Percentiles rank a stretch among this genome's conserved stretches.
These are phyloP conservation scores for Sarocladium oryzae DNA, from an alignment of 2,329 filamentous ascomycete genomes.

Conservation along the genomic window DNA sequence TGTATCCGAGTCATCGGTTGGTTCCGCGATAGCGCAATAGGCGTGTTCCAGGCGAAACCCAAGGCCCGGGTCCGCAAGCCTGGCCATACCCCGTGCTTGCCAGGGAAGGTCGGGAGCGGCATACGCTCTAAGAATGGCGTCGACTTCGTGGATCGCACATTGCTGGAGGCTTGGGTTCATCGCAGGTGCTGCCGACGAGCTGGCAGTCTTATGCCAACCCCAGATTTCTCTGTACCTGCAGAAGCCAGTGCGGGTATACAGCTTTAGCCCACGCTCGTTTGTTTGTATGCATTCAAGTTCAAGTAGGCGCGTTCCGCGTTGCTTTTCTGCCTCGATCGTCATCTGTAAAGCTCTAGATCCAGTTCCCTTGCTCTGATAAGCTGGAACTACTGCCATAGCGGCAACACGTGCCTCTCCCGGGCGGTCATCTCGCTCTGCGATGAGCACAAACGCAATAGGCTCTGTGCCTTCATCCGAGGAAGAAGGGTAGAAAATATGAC, in stretches of 20 bases:
- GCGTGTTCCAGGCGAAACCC: constrained; percentile 15
- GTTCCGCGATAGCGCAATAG: constrained; percentile 15
- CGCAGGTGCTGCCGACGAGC: background rate
- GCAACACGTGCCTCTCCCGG: constrained; percentile 14
- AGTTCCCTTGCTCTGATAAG: constrained; percentile 13
- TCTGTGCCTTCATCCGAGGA: constrained; percentile 3
- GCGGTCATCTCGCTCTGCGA: constrained; percentile 15
- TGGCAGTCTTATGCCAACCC: constrained; percentile 12
- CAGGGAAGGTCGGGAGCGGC: constrained; percentile 14
- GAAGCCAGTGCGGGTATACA: constrained; percentile 16
- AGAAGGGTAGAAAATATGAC: constrained; percentile 12
- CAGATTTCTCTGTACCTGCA: constrained; percentile 11
- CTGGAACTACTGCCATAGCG: constrained; percentile 15
- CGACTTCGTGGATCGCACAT: constrained; percentile 13
- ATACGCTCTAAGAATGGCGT: constrained; percentile 10
- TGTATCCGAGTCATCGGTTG: constrained; percentile 13
- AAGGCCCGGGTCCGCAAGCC: background rate
- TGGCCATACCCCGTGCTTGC: constrained; percentile 13
- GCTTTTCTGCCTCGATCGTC: constrained; percentile 12
- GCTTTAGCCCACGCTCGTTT: constrained; percentile 13
- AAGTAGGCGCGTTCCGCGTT: constrained; percentile 11
- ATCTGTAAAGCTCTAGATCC: constrained; percentile 12
- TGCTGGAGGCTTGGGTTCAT: constrained; percentile 9
- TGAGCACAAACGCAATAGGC: constrained; percentile 15
- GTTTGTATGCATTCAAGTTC: constrained; percentile 18